Conservation (phyloP, 116 monocot species). For the Phalaenopsis hybrid region DNA sequence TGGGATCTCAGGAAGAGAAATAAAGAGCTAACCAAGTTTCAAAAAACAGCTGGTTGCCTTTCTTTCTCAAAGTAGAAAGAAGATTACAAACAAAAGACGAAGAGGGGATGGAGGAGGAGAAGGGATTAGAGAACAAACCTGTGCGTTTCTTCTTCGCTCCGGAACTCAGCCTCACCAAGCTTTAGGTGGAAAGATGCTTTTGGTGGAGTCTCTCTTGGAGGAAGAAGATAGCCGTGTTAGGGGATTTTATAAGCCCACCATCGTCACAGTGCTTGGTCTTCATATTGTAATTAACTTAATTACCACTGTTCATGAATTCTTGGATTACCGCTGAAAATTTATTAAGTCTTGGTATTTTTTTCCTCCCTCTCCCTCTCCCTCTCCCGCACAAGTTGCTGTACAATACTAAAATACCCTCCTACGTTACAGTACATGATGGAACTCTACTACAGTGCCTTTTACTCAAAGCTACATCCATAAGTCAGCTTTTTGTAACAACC, state of each 20-base stretch:
- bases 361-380: too few relatives aligned
- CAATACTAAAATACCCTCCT: too few relatives aligned
- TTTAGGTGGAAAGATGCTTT: constrained; percentile 2
- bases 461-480: too few relatives aligned
- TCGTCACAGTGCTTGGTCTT: neutral
- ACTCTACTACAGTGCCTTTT: too few relatives aligned
- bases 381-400: too few relatives aligned
- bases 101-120: neutral
- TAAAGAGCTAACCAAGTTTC: neutral
- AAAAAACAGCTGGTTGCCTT: neutral
- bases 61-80: neutral
- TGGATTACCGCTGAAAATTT: neutral
- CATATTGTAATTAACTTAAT: neutral
- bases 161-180: constrained; percentile 1
- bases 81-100: neutral
- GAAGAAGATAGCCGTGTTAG: neutral
- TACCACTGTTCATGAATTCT: neutral
- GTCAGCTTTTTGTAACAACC: too few relatives aligned
- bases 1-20: neutral
- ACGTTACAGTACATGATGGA: too few relatives aligned
- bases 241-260: constrained; percentile 9
- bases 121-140: constrained; percentile 10
- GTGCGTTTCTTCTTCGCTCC: neutral
- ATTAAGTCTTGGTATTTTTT: neutral
- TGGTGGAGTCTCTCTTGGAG: constrained; percentile 7